Evolutionary conservation across 495 filamentous ascomycete genomes (phyloP), one percentile per base, ranked within the genome.

Genomic region (Margaritispora aquatica): DNA sequence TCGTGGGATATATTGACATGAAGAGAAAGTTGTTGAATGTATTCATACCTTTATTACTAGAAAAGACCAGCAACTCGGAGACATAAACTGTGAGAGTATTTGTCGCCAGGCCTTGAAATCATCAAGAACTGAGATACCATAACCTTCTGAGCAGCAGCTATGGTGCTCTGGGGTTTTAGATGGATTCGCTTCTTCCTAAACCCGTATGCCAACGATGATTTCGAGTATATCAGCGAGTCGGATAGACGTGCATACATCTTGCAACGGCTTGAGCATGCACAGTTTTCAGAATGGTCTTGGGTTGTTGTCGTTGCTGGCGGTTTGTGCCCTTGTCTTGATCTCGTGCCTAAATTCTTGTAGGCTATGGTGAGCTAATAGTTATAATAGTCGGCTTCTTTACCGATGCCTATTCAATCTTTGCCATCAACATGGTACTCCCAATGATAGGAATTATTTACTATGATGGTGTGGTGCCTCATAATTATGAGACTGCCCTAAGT

Each of bases 361-460:
- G 29, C 29, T 15, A 44, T 15, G 3, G 38, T 44, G 38, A 44
- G 38, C 38, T 44, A 44, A 44, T 17, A 44, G 8, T 15, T 15
- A 44, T 2, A 44, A 7, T 17, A 55, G 80, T 89, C 36, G 87
- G 88, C 47, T 90, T 92, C 79, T 89, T 92, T 71, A 87, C 87
- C 7, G 88, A 89, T 69, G 81, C 82, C n/a, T 87, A 87, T 69
- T 82, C 84, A 55, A 86, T 90, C 69, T 94, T 92, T 68, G 85
- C 88, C 50, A 88, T 92, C 68, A 88, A 87, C 59, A 74, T 88
- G 54, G 75, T 84, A 27, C 81, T 80, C 13, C 75, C 76, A 36
- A 86, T 93, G 75, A 70, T 92, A 34, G 89, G 89, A 36, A 73
- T 90, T 2, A 85, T 88, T 54, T 92, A 75, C 55, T 74, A 73